A percentile compares a stretch with the other conserved stretches of the same genome.
Conservation (phyloP, 441 rosid species). For the Erysimum cheiri region DNA sequence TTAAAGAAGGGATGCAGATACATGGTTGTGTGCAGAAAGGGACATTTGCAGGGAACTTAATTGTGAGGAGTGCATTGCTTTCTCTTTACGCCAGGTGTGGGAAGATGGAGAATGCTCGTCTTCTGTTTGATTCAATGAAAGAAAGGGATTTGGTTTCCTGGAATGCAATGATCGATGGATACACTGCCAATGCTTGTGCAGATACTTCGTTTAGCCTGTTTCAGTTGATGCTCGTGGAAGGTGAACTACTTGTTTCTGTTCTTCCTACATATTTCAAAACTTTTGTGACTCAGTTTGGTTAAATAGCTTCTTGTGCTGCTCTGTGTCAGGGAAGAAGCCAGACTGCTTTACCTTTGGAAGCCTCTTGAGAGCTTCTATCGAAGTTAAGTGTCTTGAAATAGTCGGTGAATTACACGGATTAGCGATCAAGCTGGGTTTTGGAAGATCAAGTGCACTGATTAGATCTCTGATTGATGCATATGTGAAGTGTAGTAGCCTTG, state of each 20-base stretch:
- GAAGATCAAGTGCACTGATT: conserved; percentile 47
- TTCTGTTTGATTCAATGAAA: conserved; percentile 57
- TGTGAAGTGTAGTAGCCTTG: conserved; percentile 62
- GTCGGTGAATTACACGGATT: conserved; percentile 64
- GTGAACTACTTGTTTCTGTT: conserved; percentile 40
- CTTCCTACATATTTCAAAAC: background rate
- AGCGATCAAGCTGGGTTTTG: conserved; percentile 53
- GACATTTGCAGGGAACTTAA: conserved; percentile 55
- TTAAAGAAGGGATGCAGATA: conserved; percentile 65
- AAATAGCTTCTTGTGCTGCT: conserved; percentile 22
- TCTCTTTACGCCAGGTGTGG: conserved; percentile 72
- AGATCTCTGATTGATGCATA: conserved; percentile 70
- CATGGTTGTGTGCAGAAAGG: conserved; percentile 72
- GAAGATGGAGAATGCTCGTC: conserved; percentile 53
- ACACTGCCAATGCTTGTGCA: conserved; percentile 46
- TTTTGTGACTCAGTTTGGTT: conserved; percentile 1
- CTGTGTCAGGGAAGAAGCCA: conserved; percentile 56
- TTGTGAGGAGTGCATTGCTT: conserved; percentile 71
- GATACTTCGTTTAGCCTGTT: conserved; percentile 57
- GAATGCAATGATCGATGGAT: conserved; percentile 76
- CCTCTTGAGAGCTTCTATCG: conserved; percentile 63
- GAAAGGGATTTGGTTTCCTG: conserved; percentile 65
- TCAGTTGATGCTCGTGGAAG: conserved; percentile 63
- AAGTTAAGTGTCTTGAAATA: conserved; percentile 41
- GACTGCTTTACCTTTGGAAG: conserved; percentile 72